These are phyloP conservation scores for Ogataea hybrid DNA, from an alignment of 1,139 yeast genomes.

Conservation along the genomic window DNA sequence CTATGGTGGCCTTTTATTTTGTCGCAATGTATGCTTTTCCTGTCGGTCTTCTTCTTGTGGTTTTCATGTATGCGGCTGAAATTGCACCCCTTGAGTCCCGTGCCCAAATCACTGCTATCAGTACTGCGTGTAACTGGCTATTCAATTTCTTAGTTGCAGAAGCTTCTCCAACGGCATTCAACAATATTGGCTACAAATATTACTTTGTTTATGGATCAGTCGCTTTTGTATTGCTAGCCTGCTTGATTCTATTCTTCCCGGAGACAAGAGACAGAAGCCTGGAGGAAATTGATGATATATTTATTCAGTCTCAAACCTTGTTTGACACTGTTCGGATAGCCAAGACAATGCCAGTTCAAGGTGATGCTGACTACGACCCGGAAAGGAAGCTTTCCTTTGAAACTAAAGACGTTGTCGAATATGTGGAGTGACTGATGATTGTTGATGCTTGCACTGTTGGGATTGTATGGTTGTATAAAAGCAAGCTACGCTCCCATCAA, in stretches of 20 bases:
- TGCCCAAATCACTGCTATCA: conserved; percentile 10
- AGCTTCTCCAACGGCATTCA: conserved; percentile 10
- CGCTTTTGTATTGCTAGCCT: background rate
- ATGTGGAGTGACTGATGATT: background rate
- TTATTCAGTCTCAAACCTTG: background rate
- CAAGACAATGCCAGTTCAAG: background rate
- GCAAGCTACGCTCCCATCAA: background rate
- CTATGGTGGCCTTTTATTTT: conserved; percentile 10
- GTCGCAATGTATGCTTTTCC: conserved; percentile 8
- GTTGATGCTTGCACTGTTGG: background rate
- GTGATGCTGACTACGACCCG: background rate
- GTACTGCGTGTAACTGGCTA: conserved; percentile 11
- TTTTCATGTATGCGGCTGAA: conserved; percentile 11
- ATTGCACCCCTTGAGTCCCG: conserved; percentile 5
- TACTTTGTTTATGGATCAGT: conserved; percentile 7
- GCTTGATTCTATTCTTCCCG: background rate
- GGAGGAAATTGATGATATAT: background rate
- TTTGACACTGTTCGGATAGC: background rate
- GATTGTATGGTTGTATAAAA: background rate
- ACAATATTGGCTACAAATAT: conserved; percentile 10
- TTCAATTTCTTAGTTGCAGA: conserved; percentile 10
- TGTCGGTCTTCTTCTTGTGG: conserved; percentile 7
- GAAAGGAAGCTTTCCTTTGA: background rate
- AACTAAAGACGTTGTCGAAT: background rate
- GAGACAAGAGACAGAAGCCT: conserved; percentile 1